Evolutionary conservation across 1,139 yeast species (phyloP).

Genomic region (Suhomyces bolitotheri): DNA sequence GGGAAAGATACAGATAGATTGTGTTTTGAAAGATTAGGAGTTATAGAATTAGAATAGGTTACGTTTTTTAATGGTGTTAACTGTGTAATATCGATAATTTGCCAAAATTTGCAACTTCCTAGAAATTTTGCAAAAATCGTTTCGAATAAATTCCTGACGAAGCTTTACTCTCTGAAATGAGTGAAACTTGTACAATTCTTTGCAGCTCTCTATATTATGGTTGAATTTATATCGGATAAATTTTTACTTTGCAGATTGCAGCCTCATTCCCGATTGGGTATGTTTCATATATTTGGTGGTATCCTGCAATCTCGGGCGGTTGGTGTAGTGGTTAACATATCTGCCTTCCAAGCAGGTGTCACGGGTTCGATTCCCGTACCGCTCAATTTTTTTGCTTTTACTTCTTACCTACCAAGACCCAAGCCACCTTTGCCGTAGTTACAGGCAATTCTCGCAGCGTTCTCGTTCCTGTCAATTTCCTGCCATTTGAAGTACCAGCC

Average conservation of each 20-base stretch:
- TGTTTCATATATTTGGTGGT: no score
- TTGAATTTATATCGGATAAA: no score
- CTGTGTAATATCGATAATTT: no score
- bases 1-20: conserved; percentile 4
- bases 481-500: background rate
- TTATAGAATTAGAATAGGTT: no score
- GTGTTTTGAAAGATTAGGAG: conserved; percentile 6
- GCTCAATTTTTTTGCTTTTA: conserved; percentile 53
- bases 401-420: background rate
- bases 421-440: background rate
- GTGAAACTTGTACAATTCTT: no score
- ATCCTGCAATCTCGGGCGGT: conserved; percentile 46
- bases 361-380: conserved; percentile 84
- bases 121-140: no score
- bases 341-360: conserved; percentile 81
- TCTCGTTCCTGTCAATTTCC: background rate
- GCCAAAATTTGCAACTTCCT: no score
- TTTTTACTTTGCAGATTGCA: no score
- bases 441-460: background rate
- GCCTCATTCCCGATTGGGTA: no score
- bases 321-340: conserved; percentile 55
- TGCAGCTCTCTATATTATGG: no score
- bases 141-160: no score
- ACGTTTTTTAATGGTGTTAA: no score
- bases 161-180: background rate